These are phyloP conservation scores for Rhizophagus prolifer DNA, from an alignment of 192 early-diverging fungal genomes.

Conservation along the genomic window DNA sequence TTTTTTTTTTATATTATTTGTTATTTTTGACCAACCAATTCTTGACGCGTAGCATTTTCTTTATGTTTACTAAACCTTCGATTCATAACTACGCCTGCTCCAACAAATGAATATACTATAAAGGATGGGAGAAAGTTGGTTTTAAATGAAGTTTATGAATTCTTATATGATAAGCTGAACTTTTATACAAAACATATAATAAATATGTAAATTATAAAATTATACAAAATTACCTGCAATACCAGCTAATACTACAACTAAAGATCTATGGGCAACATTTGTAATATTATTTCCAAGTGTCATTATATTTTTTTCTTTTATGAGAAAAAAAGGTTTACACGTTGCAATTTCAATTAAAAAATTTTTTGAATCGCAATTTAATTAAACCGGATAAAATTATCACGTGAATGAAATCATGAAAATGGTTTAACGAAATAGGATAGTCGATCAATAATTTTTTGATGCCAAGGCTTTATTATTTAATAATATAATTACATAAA, in stretches of 20 bases:
- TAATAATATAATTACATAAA: too few species aligned
- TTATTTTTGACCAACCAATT: not conserved
- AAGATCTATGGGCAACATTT: not conserved
- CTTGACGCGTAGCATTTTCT: not conserved
- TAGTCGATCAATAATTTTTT: too few species aligned
- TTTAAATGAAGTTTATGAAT: not conserved
- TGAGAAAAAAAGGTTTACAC: too few species aligned
- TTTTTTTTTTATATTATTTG: too few species aligned
- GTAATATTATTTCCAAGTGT: not conserved
- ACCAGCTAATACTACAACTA: not conserved
- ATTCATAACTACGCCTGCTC: not conserved
- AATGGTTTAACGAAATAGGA: constrained; percentile 47
- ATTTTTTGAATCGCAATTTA: too few species aligned
- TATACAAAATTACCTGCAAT: not conserved
- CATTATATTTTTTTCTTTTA: not conserved
- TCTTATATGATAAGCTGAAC: not conserved
- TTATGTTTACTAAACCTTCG: not conserved
- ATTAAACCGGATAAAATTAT: too few species aligned
- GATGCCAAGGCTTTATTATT: too few species aligned
- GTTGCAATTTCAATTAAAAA: too few species aligned
- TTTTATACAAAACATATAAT: not conserved
- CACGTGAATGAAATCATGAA: too few species aligned
- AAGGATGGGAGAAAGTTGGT: not conserved
- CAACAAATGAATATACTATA: not conserved
- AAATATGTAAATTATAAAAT: too few species aligned